Conservation (phyloP, 306 rosid species). For the Quercus wislizeni region DNA sequence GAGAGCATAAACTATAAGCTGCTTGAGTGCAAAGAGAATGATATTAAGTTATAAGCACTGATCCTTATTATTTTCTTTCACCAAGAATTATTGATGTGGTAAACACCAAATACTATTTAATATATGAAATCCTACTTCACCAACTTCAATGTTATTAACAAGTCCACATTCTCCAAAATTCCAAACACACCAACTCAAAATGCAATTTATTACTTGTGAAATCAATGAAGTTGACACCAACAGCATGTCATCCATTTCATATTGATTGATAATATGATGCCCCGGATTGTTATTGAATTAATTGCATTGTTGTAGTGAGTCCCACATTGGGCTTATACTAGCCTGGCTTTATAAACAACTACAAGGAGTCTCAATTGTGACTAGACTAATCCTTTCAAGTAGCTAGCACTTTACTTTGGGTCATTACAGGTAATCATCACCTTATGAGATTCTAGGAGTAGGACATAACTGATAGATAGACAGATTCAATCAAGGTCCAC, state of each 20-base stretch:
- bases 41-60: neutral
- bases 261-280: too few species aligned
- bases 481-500: neutral
- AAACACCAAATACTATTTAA: neutral
- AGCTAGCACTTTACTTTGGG: too few species aligned
- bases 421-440: neutral
- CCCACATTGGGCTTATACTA: neutral
- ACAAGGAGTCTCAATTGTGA: too few species aligned
- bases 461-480: neutral
- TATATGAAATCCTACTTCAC: neutral
- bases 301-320: too few species aligned
- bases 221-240: neutral
- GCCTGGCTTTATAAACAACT: too few species aligned
- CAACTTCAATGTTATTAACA: neutral
- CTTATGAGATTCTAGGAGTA: neutral
- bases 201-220: neutral
- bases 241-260: too few species aligned
- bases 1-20: neutral
- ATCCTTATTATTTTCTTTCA: neutral
- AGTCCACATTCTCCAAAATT: neutral
- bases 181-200: neutral
- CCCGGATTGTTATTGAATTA: too few species aligned
- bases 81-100: neutral
- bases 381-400: too few species aligned
- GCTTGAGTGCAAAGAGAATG: neutral